Evolutionary conservation across 2,329 filamentous ascomycete species (phyloP).

Genomic region (Didymellaceae sp.): DNA sequence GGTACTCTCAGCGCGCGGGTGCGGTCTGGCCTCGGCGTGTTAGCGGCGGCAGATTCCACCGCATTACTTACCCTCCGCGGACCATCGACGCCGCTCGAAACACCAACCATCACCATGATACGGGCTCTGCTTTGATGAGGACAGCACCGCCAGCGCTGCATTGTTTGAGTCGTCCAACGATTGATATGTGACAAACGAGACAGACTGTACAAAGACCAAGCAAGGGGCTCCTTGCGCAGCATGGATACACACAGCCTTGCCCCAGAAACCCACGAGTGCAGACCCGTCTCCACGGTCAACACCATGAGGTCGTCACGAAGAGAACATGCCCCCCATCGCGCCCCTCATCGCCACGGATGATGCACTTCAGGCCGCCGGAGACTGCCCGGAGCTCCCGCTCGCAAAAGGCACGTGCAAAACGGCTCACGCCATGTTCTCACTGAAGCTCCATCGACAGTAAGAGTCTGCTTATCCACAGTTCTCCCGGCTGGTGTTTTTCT

Average conservation of each 20-base stretch:
- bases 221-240: conserved; percentile 11
- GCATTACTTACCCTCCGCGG: background rate
- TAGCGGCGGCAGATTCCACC: background rate
- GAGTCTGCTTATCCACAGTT: background rate
- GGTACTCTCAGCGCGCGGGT: no score
- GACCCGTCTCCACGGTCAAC: conserved; percentile 2
- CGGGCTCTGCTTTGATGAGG: background rate
- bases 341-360: conserved; percentile 1
- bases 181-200: background rate
- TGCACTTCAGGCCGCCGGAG: background rate
- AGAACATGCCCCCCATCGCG: background rate
- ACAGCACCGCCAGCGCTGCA: background rate
- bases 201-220: conserved; percentile 1
- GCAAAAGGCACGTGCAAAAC: conserved; percentile 12
- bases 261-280: conserved; percentile 3
- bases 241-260: conserved; percentile 3
- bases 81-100: background rate
- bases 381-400: conserved; percentile 16
- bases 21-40: background rate
- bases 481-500: conserved; percentile 4
- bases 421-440: conserved; percentile 10
- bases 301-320: conserved; percentile 4
- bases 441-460: conserved; percentile 3
- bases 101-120: conserved; percentile 1
- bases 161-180: background rate